Percentiles rank a stretch among this genome's conserved stretches.
Evolutionary conservation across 2,329 filamentous ascomycete genomes (phyloP).

Genomic region (Aspergillus piperis): DNA sequence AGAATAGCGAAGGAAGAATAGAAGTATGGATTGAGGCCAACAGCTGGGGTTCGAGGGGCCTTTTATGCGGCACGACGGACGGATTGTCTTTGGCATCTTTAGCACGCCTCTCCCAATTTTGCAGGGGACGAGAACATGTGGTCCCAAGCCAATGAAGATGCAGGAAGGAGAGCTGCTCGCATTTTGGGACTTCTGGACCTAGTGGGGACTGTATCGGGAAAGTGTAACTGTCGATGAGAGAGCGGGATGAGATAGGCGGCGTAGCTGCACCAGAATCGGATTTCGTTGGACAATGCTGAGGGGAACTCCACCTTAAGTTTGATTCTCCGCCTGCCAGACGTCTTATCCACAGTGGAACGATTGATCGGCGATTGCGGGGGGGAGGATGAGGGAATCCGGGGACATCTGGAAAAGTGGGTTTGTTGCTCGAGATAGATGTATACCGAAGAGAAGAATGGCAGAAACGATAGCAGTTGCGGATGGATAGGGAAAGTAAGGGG

Average conservation of each 20-base stretch:
- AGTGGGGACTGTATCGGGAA: constrained; percentile 14
- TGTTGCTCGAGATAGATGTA: background rate
- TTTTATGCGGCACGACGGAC: background rate
- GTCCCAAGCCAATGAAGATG: background rate
- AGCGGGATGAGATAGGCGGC: constrained; percentile 1
- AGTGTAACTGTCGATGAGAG: background rate
- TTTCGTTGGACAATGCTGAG: constrained; percentile 14
- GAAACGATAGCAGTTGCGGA: background rate
- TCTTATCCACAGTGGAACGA: constrained; percentile 17
- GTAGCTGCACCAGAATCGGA: constrained; percentile 1
- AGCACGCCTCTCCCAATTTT: background rate
- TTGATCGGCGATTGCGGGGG: constrained; percentile 20
- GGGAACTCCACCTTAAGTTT: constrained; percentile 6
- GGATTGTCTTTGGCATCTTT: background rate
- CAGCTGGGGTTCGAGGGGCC: background rate
- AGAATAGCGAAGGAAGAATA: background rate
- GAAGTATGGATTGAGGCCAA: background rate
- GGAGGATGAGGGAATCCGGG: constrained; percentile 15
- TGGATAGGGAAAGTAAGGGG: background rate
- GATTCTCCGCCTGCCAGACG: constrained; percentile 3
- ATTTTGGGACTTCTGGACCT: constrained; percentile 2
- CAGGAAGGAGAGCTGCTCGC: background rate
- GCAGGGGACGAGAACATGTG: background rate
- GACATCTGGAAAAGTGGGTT: constrained; percentile 12
- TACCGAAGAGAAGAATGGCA: background rate